Percentiles rank a stretch among this genome's conserved stretches.
These are phyloP conservation scores for Corymbia calophylla DNA, from an alignment of 441 rosid genomes.

Conservation along the genomic window DNA sequence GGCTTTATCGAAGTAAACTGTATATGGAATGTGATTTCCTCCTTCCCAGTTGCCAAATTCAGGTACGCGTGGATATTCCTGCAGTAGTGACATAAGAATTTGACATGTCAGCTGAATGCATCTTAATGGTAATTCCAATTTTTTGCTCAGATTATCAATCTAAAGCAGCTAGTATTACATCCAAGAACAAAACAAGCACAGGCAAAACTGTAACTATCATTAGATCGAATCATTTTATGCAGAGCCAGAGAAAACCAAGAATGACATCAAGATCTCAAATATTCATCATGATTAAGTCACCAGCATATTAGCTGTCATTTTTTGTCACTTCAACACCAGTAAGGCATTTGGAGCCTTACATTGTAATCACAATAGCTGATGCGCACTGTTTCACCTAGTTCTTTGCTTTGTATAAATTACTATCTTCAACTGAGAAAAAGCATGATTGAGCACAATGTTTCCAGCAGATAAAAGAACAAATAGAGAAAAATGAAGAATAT, in stretches of 20 bases:
- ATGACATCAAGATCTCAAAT: neutral
- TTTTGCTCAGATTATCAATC: neutral
- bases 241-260: neutral
- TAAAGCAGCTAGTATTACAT: neutral
- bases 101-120: neutral
- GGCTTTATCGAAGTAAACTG: slow-evolving; percentile 18
- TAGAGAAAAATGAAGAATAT: neutral
- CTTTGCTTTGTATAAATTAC: neutral
- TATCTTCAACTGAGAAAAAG: neutral
- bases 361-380: neutral
- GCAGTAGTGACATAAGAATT: neutral
- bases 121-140: neutral
- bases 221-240: neutral
- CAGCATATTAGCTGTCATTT: neutral
- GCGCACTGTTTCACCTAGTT: neutral
- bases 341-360: neutral
- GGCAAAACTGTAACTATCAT: neutral
- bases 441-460: neutral
- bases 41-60: slow-evolving; percentile 25
- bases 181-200: neutral
- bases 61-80: slow-evolving; percentile 13
- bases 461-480: neutral
- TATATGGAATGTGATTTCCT: slow-evolving; percentile 17
- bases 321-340: neutral
- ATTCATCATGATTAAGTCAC: neutral